Evolutionary conservation across 257 asterid genomes (phyloP).

Genomic region (Nicotiana benthamiana): DNA sequence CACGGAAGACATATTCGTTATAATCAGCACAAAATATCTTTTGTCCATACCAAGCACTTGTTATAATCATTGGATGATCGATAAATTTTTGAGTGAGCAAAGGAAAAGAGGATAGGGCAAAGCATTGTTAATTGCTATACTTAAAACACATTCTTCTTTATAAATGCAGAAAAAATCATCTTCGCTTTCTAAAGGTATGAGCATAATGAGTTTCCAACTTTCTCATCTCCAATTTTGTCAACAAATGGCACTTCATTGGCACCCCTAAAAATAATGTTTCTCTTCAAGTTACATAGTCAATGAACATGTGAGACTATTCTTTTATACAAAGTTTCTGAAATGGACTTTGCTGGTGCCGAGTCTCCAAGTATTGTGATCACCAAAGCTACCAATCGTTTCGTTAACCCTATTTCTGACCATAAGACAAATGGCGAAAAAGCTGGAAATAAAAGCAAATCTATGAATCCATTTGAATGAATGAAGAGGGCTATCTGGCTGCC

Average conservation of each 20-base stretch:
- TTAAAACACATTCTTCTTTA: background rate
- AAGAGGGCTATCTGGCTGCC: conserved; percentile 4
- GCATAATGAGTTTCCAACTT: conserved; percentile 7
- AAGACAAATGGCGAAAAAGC: background rate
- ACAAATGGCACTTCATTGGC: background rate
- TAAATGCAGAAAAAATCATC: background rate
- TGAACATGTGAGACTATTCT: background rate
- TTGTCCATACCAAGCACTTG: background rate
- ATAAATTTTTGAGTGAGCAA: background rate
- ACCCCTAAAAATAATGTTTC: conserved; percentile 3
- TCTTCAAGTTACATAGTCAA: conserved; percentile 1
- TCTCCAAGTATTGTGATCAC: background rate
- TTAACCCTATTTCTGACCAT: conserved; percentile 15
- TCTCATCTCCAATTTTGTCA: conserved; percentile 7
- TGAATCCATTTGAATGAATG: background rate
- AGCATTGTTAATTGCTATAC: background rate
- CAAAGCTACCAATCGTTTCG: background rate
- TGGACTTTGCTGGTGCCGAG: conserved; percentile 7
- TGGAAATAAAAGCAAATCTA: background rate
- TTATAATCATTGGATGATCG: background rate
- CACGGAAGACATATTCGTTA: no score
- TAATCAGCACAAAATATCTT: no score
- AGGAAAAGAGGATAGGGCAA: background rate
- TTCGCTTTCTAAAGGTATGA: conserved; percentile 18
- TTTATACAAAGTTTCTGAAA: conserved; percentile 22